phyloP scores from a whole-genome alignment of 2,329 filamentous ascomycete genomes.

The Elsinoe perseae region DNA sequence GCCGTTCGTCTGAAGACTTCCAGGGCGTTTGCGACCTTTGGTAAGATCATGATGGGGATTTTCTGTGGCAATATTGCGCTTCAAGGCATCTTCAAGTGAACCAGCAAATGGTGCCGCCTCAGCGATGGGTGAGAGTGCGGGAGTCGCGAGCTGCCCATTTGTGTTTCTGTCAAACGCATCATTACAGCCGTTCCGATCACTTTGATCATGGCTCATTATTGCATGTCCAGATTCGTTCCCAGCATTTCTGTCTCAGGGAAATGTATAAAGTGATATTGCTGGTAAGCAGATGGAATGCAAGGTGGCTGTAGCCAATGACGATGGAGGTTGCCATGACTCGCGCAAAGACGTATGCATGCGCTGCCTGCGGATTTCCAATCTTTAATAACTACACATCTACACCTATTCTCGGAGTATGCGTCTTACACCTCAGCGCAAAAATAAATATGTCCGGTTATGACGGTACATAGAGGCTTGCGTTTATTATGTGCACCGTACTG shows the following conservation, averaged over 20 bases:
- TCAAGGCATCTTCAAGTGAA: not conserved
- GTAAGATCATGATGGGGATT: not conserved
- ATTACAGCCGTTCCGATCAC: not conserved
- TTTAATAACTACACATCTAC: not conserved
- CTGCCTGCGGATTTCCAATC: not conserved
- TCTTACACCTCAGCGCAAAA: not conserved
- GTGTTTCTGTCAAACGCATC: not conserved
- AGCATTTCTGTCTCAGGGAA: not conserved
- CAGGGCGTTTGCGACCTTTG: not conserved
- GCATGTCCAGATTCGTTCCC: not conserved
- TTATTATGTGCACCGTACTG: not conserved
- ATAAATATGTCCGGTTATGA: slow-evolving; percentile 41
- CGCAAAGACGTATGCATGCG: slow-evolving; percentile 1
- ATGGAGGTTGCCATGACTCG: slow-evolving; percentile 7
- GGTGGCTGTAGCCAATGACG: slow-evolving; percentile 13
- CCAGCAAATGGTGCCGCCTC: slow-evolving; percentile 20
- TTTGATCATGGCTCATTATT: slow-evolving; percentile 7
- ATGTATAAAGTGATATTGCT: not conserved
- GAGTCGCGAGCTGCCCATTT: slow-evolving; percentile 24
- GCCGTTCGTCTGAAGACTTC: not conserved
- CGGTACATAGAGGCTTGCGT: slow-evolving; percentile 24
- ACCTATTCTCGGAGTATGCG: not conserved
- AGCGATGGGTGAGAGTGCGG: slow-evolving; percentile 26
- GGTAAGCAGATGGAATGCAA: slow-evolving; percentile 1
- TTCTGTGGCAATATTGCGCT: not conserved